These are phyloP conservation scores for Carex pumila DNA, from an alignment of 176 grass and related monocot genomes.

Conservation along the genomic window DNA sequence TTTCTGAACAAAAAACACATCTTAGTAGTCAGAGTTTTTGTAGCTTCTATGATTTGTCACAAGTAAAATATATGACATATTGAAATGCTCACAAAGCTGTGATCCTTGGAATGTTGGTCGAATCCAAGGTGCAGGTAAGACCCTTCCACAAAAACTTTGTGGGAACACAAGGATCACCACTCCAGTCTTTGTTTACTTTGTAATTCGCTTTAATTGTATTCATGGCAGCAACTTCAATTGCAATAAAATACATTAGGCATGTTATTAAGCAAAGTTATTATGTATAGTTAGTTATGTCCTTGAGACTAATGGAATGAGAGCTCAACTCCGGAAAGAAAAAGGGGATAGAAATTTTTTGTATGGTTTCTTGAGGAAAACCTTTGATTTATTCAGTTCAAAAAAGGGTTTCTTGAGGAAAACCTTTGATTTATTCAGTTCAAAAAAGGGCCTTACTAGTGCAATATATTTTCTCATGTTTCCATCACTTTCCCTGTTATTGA, in stretches of 20 bases:
- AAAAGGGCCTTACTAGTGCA: background rate
- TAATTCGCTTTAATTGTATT: conserved; percentile 24
- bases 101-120: background rate
- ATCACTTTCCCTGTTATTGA: background rate
- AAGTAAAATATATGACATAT: background rate
- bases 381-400: background rate
- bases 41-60: background rate
- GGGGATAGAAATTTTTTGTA: background rate
- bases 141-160: conserved; percentile 6
- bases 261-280: background rate
- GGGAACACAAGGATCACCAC: conserved; percentile 36
- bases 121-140: conserved; percentile 14
- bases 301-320: background rate
- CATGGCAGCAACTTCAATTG: background rate
- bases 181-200: conserved; percentile 25
- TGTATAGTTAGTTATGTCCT: background rate
- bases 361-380: background rate
- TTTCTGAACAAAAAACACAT: conserved; percentile 11
- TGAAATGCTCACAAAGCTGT: conserved; percentile 22
- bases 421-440: background rate
- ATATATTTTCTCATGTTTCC: background rate
- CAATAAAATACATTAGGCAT: background rate
- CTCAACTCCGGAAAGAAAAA: background rate
- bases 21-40: background rate
- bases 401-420: background rate